Conservation (phyloP, 129 eudicot species). For the Flaveria trinervia region DNA sequence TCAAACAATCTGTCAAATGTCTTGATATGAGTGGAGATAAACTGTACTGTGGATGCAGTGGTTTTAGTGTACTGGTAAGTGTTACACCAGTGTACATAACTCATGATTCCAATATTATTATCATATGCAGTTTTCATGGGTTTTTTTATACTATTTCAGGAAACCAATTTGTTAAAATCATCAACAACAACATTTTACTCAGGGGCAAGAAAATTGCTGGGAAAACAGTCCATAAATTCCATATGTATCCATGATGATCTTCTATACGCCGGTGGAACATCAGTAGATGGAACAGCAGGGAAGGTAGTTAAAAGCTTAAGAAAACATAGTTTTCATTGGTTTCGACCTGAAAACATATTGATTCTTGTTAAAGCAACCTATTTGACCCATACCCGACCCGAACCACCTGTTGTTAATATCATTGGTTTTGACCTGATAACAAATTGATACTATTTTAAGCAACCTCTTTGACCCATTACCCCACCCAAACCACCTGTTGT, state of each 20-base stretch:
- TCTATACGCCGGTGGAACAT: constrained; percentile 64
- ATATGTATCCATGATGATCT: constrained; percentile 49
- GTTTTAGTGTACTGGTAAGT: constrained; percentile 61
- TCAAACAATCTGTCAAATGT: constrained; percentile 72
- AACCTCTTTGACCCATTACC: not conserved
- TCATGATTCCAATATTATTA: not conserved
- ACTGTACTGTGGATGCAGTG: constrained; percentile 77
- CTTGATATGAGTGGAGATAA: constrained; percentile 53
- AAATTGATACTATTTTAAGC: not conserved
- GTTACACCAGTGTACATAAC: not conserved
- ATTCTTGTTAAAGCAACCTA: not conserved
- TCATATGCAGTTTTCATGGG: not conserved
- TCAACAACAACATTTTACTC: constrained; percentile 59
- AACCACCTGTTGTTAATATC: not conserved
- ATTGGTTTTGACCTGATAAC: not conserved
- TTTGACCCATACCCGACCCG: not conserved
- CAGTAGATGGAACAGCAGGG: constrained; percentile 72
- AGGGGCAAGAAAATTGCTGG: constrained; percentile 68
- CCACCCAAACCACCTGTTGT: not conserved
- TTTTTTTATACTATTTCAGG: constrained; percentile 42
- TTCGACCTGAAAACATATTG: not conserved
- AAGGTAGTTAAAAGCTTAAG: constrained; percentile 52
- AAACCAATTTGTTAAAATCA: constrained; percentile 56
- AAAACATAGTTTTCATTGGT: not conserved
- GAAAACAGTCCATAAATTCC: constrained; percentile 67